Evolutionary conservation across 495 filamentous ascomycete species (phyloP), one percentile per base, ranked within the genome.

Genomic region (Xanthoparmelia taractica): DNA sequence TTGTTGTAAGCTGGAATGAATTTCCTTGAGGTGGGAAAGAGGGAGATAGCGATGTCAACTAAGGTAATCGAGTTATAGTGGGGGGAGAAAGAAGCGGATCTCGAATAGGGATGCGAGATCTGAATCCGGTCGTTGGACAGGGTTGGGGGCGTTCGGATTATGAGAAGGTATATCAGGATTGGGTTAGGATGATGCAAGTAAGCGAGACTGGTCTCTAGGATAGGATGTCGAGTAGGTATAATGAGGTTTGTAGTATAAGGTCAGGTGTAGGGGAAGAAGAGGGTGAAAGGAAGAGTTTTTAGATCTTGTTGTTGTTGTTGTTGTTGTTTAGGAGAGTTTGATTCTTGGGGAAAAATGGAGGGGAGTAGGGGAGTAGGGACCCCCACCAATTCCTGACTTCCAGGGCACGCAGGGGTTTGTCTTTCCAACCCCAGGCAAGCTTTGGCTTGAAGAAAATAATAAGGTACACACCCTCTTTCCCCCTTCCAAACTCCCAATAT

Each of bases 191-290:
- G 3, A 48, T 48, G 45, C 45, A 48, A 48, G n/a, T 18, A 48
- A 48, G 45, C 8, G 27, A 52, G 27, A 52, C 48, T 17, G 27
- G 47, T 50, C 6, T 1, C 10, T 5, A n/a, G n/a, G n/a, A n/a
- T 52, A 52, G 48, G 48, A 52, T 52, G 48, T 52, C 13, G 12
- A 52, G 48, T 48, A 48, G 45, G 45, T 48, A 48, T 48, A 48
- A 25, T 6, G 10, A 25, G 27, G 27, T 52, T 52, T 31, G 11
- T 15, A n/a, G 2, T n/a, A 29, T 31, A 25, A n/a, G n/a, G n/a
- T n/a, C n/a, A n/a, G n/a, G 17, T 36, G 10, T 36, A 36, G 27
- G 48, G 17, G 15, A 52, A 4, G 8, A 48, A 8, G 45, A 2
- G 25, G 25, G 23, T 13, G 8, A n/a, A n/a, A n/a, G n/a, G n/a